A percentile compares a stretch with the other conserved stretches of the same genome.
These are phyloP conservation scores for Rosa lucieae DNA, from an alignment of 306 rosid genomes.

Conservation along the genomic window DNA sequence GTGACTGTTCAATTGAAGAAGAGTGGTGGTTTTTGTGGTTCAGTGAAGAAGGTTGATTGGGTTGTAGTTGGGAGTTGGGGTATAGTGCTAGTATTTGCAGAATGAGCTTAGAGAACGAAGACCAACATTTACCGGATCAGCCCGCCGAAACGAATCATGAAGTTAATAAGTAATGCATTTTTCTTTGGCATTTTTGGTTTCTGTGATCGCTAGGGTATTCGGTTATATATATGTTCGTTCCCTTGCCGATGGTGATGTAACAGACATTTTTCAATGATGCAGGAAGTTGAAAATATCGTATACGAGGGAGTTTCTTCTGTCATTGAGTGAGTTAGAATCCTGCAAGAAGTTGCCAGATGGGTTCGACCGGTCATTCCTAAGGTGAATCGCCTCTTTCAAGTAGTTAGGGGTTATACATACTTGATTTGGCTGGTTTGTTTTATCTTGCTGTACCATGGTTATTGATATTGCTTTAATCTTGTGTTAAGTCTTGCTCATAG, in stretches of 20 bases:
- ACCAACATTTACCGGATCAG: constrained; percentile 38
- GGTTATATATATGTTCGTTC: neutral
- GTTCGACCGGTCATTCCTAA: constrained; percentile 67
- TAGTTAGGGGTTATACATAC: neutral
- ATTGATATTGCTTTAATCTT: constrained; percentile 5
- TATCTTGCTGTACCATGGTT: neutral
- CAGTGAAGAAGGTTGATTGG: constrained; percentile 25
- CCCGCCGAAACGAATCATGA: constrained; percentile 41
- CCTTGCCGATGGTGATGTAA: constrained; percentile 23
- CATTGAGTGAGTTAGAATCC: constrained; percentile 67
- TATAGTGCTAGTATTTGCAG: constrained; percentile 33
- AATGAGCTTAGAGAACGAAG: constrained; percentile 77
- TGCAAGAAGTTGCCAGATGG: constrained; percentile 81
- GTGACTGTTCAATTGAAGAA: constrained; percentile 30
- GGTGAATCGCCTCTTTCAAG: constrained; percentile 43
- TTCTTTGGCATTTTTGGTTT: constrained; percentile 13
- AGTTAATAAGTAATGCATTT: constrained; percentile 50
- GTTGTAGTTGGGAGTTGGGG: constrained; percentile 14
- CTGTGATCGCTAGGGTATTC: neutral
- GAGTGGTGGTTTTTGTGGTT: constrained; percentile 23
- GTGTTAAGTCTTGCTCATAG: constrained; percentile 29
- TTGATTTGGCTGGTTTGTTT: too few relatives aligned
- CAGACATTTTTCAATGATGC: constrained; percentile 28
- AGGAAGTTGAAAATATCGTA: constrained; percentile 65
- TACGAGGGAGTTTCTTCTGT: constrained; percentile 74